These are phyloP conservation scores for Termitomyces eurrhizus DNA, from an alignment of 768 basidiomycete species.

Conservation along the genomic window DNA sequence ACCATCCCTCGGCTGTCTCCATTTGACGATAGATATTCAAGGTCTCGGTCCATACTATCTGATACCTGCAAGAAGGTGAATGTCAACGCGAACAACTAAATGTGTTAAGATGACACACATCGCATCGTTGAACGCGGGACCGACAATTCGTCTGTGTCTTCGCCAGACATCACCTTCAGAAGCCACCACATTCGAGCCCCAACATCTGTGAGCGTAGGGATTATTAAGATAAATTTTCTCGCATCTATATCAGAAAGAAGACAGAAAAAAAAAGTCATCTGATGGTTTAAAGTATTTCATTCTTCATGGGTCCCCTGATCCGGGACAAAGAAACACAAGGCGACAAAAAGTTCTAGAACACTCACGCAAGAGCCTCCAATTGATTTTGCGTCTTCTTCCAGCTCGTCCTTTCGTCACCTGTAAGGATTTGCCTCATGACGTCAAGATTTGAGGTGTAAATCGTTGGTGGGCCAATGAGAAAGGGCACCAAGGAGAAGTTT, in stretches of 20 bases:
- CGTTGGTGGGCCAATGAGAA: constrained; percentile 28
- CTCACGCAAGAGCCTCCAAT: background rate
- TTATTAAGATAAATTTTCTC: background rate
- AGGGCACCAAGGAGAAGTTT: constrained; percentile 36
- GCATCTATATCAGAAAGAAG: background rate
- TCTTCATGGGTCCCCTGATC: background rate
- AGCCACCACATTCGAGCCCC: constrained; percentile 8
- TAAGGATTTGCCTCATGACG: constrained; percentile 37
- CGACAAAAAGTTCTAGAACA: background rate
- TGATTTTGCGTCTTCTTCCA: constrained; percentile 29
- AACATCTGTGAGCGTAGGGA: background rate
- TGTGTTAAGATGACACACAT: constrained; percentile 22
- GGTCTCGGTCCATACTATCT: constrained; percentile 30
- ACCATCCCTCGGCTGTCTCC: constrained; percentile 25
- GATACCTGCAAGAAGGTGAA: constrained; percentile 20
- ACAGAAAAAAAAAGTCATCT: background rate
- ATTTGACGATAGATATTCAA: constrained; percentile 27
- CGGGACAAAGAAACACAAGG: background rate
- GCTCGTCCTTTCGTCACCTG: constrained; percentile 31
- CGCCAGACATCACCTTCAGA: constrained; percentile 38
- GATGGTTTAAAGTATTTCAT: background rate
- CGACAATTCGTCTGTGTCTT: constrained; percentile 39
- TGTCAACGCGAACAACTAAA: background rate
- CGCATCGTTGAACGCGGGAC: constrained; percentile 38
- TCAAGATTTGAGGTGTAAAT: constrained; percentile 45